Evolutionary conservation across 2,329 filamentous ascomycete species (phyloP).

Genomic region (Aspergillus felis): DNA sequence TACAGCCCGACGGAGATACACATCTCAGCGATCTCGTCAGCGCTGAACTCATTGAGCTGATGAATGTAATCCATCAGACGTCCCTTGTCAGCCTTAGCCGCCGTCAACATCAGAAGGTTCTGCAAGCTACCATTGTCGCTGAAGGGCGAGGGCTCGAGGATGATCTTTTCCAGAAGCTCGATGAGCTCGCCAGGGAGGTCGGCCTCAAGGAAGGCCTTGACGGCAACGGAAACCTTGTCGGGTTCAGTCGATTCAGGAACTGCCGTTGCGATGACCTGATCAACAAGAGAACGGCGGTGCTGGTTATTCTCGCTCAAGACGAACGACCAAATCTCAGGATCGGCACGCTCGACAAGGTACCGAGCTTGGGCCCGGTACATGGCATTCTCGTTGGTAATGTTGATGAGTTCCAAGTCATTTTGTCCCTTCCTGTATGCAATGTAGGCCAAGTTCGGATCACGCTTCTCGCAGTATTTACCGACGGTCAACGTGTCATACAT

Average conservation of each 20-base stretch:
- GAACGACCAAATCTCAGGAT: slow-evolving; percentile 88
- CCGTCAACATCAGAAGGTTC: slow-evolving; percentile 93
- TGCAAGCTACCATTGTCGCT: slow-evolving; percentile 96
- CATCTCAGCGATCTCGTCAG: slow-evolving; percentile 86
- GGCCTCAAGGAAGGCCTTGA: slow-evolving; percentile 85
- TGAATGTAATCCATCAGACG: slow-evolving; percentile 97
- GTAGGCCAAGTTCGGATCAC: slow-evolving; percentile 90
- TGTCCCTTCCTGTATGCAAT: slow-evolving; percentile 96
- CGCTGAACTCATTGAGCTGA: slow-evolving; percentile 80
- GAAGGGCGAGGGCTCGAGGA: slow-evolving; percentile 98
- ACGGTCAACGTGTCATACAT: slow-evolving; percentile 89
- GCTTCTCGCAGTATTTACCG: slow-evolving; percentile 98
- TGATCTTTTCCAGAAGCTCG: slow-evolving; percentile 97
- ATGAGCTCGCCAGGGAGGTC: slow-evolving; percentile 93
- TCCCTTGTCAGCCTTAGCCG: slow-evolving; percentile 91
- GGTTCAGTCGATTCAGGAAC: slow-evolving; percentile 91
- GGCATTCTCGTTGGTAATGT: slow-evolving; percentile 98
- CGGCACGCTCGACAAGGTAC: slow-evolving; percentile 86
- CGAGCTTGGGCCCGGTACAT: slow-evolving; percentile 99
- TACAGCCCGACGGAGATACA: slow-evolving; percentile 93
- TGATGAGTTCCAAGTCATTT: slow-evolving; percentile 95
- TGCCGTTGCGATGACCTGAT: slow-evolving; percentile 93
- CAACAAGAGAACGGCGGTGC: slow-evolving; percentile 86
- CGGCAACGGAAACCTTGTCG: slow-evolving; percentile 89
- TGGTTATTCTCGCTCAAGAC: slow-evolving; percentile 95